A percentile compares a stretch with the other conserved stretches of the same genome.
These are phyloP conservation scores for Leccinum disarticulatum DNA, from an alignment of 768 basidiomycete genomes.

Conservation along the genomic window DNA sequence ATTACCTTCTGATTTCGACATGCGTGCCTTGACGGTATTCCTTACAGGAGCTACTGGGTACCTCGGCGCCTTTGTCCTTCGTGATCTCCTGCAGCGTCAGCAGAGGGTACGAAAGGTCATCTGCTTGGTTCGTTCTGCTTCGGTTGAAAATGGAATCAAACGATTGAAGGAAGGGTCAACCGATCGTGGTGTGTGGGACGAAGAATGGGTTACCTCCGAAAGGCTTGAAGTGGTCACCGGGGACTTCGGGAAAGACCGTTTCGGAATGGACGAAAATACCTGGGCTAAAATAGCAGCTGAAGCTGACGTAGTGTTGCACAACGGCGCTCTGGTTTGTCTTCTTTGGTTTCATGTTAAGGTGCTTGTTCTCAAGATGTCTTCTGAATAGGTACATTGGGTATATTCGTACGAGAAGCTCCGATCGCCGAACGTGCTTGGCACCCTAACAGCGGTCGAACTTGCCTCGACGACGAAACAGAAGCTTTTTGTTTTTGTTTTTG, in stretches of 20 bases:
- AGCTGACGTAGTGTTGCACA: slow-evolving; percentile 86
- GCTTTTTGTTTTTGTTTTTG: slow-evolving; percentile 75
- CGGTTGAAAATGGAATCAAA: slow-evolving; percentile 56
- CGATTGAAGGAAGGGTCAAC: slow-evolving; percentile 70
- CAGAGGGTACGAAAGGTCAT: slow-evolving; percentile 80
- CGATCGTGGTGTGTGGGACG: slow-evolving; percentile 88
- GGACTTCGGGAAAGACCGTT: slow-evolving; percentile 72
- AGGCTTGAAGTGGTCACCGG: slow-evolving; percentile 80
- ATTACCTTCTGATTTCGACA: slow-evolving; percentile 55
- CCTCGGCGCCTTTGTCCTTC: slow-evolving; percentile 89
- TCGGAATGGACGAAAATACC: slow-evolving; percentile 62
- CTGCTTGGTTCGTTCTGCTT: slow-evolving; percentile 83
- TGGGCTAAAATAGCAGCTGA: slow-evolving; percentile 73
- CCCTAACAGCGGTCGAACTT: slow-evolving; percentile 79
- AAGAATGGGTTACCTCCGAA: slow-evolving; percentile 68
- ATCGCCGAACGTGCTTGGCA: slow-evolving; percentile 89
- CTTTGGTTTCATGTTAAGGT: background rate
- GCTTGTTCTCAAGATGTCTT: background rate
- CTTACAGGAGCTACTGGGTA: slow-evolving; percentile 97
- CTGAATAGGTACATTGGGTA: slow-evolving; percentile 90
- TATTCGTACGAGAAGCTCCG: slow-evolving; percentile 96
- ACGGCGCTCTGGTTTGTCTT: slow-evolving; percentile 88
- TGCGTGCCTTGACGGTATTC: slow-evolving; percentile 72
- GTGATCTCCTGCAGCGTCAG: slow-evolving; percentile 66
- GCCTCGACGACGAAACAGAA: slow-evolving; percentile 76